These are phyloP conservation scores for Colletotrichum shisoi DNA, from an alignment of 2,329 filamentous ascomycete genomes.

Conservation along the genomic window DNA sequence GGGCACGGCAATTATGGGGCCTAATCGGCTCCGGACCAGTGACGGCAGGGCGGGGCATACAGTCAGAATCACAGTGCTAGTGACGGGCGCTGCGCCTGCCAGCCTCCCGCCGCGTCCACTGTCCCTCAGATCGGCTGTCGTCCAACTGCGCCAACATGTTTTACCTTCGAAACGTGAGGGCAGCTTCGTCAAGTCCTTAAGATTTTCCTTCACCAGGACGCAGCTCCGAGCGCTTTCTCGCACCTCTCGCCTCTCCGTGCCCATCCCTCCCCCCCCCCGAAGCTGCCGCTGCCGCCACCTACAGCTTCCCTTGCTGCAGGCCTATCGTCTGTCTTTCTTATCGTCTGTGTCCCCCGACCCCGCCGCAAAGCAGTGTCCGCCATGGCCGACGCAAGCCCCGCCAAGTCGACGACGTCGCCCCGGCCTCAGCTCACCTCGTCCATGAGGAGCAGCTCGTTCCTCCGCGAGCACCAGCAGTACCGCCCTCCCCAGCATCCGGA, in stretches of 20 bases:
- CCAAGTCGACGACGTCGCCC: constrained; percentile 46
- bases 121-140: constrained; percentile 3
- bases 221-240: constrained; percentile 17
- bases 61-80: constrained; percentile 32
- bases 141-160: constrained; percentile 32
- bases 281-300: constrained; percentile 7
- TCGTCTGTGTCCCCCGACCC: constrained; percentile 2
- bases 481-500: constrained; percentile 64
- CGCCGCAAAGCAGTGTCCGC: constrained; percentile 19
- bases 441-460: constrained; percentile 68
- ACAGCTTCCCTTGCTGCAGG: constrained; percentile 17
- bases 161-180: constrained; percentile 33
- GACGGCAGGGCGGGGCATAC: constrained; percentile 33
- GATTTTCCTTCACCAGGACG: constrained; percentile 30
- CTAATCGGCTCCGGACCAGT: constrained; percentile 36
- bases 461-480: constrained; percentile 70
- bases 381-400: constrained; percentile 48
- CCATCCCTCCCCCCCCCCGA: constrained; percentile 6
- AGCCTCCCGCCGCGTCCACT: constrained; percentile 15
- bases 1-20: constrained; percentile 22
- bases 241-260: neutral
- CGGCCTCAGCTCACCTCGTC: constrained; percentile 59
- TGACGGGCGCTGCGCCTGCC: constrained; percentile 12
- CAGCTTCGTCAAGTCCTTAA: constrained; percentile 23
- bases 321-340: constrained; percentile 8